Evolutionary conservation across 2,329 filamentous ascomycete genomes (phyloP), one percentile per base, ranked within the genome.

Genomic region (Hypomyces rosellus): DNA sequence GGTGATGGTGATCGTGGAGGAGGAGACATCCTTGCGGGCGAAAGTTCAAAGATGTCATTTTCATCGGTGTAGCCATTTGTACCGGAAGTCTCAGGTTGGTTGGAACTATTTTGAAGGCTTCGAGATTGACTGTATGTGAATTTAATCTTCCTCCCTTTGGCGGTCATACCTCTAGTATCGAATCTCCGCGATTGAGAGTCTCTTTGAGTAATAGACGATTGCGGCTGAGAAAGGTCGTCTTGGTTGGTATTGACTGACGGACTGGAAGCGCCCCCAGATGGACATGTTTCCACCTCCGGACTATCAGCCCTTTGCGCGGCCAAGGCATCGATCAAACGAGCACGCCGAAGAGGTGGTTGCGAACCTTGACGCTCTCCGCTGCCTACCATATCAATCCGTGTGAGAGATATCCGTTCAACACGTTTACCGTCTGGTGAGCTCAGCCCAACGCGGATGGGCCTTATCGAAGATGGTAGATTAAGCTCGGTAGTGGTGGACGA

Each of bases 71-170:
- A 48, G 14, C 25, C 41, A 12, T 46, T 40, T 50, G 55, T 53
- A 14, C 55, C 58, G 20, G 56, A 50, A 18, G 59, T 55, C 20
- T 58, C 61, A 11, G 59, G 55, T 16, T 56, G 61, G 16, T 59
- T 59, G 2, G 65, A 60, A 40, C 62, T 60, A 30, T 53, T 60
- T 12, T 63, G 50, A 15, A 63, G 60, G 34, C 59, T 64, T 46
- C 66, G 60, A 25, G 65, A 59, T 48, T 67, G 63, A 14, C 65
- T 67, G 49, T 69, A 69, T 3, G 67, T 69, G 33, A 61, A 59
- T 41, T 66, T 67, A 16, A 69, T 60, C 53, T 64, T 65, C 43
- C 59, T 64, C 36, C 59, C 62, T 47, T 61, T 61, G 6, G 63
- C 43, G 11, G 61, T 58, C 20, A 54, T 60, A 2, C 55, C 56